Evolutionary conservation across 176 grass and related monocot species (phyloP).

Genomic region (Carex cristatella): DNA sequence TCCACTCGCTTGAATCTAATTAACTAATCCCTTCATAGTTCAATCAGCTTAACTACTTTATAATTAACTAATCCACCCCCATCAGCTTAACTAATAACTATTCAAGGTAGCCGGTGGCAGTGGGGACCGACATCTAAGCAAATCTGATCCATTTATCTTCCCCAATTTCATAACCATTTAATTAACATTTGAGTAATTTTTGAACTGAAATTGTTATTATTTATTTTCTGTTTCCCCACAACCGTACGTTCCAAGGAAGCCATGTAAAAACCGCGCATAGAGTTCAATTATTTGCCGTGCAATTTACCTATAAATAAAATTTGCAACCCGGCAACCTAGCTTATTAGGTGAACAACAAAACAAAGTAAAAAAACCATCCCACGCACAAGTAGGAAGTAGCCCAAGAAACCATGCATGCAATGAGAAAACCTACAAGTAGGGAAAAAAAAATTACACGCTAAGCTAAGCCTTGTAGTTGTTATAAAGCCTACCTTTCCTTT

Average conservation of each 20-base stretch:
- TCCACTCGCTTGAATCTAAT: background rate
- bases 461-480: constrained; percentile 1
- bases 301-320: constrained; percentile 14
- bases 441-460: constrained; percentile 23
- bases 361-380: background rate
- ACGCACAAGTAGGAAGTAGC: background rate
- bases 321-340: background rate
- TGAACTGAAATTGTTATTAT: background rate
- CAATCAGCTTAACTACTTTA: background rate
- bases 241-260: background rate
- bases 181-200: too few species aligned
- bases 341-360: background rate
- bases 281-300: constrained; percentile 8
- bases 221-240: background rate
- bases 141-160: background rate
- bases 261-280: background rate
- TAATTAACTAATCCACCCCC: background rate
- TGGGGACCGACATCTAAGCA: background rate
- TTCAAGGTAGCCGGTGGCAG: background rate
- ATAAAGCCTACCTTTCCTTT: constrained; percentile 36
- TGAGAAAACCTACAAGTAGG: constrained; percentile 24
- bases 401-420: constrained; percentile 20
- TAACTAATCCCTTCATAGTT: background rate
- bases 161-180: background rate
- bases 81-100: background rate